phyloP scores from a whole-genome alignment of 257 asterid species.

The Penstemon eatonii region DNA sequence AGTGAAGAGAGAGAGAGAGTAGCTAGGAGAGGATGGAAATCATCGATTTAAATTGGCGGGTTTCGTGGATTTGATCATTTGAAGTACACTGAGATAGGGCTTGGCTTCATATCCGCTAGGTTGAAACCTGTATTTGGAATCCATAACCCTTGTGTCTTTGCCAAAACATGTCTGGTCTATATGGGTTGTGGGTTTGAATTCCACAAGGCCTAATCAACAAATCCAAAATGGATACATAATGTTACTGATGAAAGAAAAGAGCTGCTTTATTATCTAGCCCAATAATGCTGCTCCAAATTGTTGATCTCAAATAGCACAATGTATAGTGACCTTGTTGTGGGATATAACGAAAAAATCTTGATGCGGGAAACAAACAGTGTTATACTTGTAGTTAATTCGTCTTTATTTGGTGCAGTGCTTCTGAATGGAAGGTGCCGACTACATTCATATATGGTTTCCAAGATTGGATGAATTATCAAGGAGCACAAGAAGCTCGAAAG shows the following conservation, averaged over 20 bases:
- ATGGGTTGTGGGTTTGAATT: too few species aligned
- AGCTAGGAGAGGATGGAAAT: background rate
- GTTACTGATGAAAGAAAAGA: background rate
- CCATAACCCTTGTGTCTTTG: too few species aligned
- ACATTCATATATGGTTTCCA: slow-evolving; percentile 74
- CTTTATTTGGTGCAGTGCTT: slow-evolving; percentile 48
- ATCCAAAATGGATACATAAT: too few species aligned
- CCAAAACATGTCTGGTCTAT: too few species aligned
- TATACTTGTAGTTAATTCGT: background rate
- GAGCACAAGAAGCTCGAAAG: slow-evolving; percentile 72
- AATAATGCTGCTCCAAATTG: background rate
- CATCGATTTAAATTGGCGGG: too few species aligned
- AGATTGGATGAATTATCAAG: slow-evolving; percentile 85
- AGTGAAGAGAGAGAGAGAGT: background rate
- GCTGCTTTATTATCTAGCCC: background rate
- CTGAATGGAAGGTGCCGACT: slow-evolving; percentile 85
- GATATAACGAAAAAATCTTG: background rate
- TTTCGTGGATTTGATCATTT: too few species aligned
- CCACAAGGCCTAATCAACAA: too few species aligned
- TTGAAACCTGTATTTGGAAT: too few species aligned
- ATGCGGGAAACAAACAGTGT: background rate
- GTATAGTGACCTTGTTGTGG: background rate
- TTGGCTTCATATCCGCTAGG: too few species aligned
- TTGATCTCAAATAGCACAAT: slow-evolving; percentile 11
- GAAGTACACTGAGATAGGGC: too few species aligned